A percentile compares a stretch with the other conserved stretches of the same genome.
phyloP scores from a whole-genome alignment of 441 rosid genomes.

The Macaranga tanarius region DNA sequence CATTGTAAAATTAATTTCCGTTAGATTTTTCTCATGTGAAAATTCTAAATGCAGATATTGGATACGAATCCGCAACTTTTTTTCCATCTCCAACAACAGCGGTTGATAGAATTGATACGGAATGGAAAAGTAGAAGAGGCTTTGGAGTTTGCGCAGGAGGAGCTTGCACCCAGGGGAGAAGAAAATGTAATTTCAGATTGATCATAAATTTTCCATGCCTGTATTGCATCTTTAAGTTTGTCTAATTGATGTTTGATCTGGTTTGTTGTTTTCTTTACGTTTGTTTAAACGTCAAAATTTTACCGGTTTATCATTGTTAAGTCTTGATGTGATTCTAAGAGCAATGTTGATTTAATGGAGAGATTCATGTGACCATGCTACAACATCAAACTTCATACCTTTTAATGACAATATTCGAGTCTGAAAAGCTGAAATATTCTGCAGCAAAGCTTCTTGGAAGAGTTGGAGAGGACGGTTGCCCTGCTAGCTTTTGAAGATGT shows the following conservation, averaged over 20 bases:
- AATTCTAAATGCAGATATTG: constrained; percentile 56
- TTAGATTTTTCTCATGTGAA: constrained; percentile 12
- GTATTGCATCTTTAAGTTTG: constrained; percentile 13
- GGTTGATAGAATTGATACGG: constrained; percentile 88
- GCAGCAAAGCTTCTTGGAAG: constrained; percentile 89
- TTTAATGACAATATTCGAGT: constrained; percentile 7
- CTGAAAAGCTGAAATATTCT: constrained; percentile 19
- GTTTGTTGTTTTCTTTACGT: background rate
- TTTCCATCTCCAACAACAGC: constrained; percentile 98
- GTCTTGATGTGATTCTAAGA: background rate
- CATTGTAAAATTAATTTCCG: background rate
- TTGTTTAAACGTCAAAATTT: background rate
- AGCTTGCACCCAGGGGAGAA: constrained; percentile 96
- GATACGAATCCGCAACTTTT: constrained; percentile 93
- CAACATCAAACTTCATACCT: background rate
- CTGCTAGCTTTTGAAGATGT: constrained; percentile 89
- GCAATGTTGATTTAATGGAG: background rate
- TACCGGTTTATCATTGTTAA: constrained; percentile 1
- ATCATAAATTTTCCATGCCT: constrained; percentile 19
- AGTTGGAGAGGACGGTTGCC: constrained; percentile 90
- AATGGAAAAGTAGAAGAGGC: constrained; percentile 91
- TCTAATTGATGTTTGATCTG: background rate
- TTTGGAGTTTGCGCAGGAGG: constrained; percentile 95
- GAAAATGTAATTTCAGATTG: constrained; percentile 58
- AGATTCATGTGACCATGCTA: background rate